Percentiles rank a stretch among this genome's conserved stretches.
phyloP scores from a whole-genome alignment of 2,329 filamentous ascomycete genomes.

The Dendryphion nanum region DNA sequence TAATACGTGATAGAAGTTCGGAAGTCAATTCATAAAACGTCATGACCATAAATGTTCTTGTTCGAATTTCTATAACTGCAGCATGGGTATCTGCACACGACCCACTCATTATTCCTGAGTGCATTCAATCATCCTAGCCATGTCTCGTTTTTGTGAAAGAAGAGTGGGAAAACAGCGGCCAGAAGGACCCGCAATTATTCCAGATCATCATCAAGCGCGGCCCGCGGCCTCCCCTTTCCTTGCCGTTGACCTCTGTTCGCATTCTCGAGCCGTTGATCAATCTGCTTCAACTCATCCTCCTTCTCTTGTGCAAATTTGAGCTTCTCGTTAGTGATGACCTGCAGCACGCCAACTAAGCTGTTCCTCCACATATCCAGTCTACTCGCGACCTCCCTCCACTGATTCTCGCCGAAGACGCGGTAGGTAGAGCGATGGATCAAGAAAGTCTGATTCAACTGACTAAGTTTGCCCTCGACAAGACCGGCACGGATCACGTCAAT shows the following conservation, averaged over 20 bases:
- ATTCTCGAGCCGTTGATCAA: slow-evolving; percentile 62
- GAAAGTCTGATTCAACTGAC: slow-evolving; percentile 89
- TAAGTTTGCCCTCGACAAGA: slow-evolving; percentile 93
- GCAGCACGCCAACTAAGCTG: slow-evolving; percentile 75
- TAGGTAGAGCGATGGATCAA: slow-evolving; percentile 95
- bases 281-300: slow-evolving; percentile 73
- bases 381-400: slow-evolving; percentile 93
- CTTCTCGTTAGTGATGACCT: slow-evolving; percentile 77
- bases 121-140: slow-evolving; percentile 15
- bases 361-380: slow-evolving; percentile 88
- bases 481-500: slow-evolving; percentile 97
- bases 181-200: slow-evolving; percentile 23
- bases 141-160: slow-evolving; percentile 2
- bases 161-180: too few species aligned
- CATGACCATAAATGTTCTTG: neutral
- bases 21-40: too few species aligned
- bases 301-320: slow-evolving; percentile 72
- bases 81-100: too few species aligned
- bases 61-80: neutral
- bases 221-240: slow-evolving; percentile 23
- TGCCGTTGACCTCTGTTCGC: slow-evolving; percentile 24
- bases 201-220: slow-evolving; percentile 35
- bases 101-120: slow-evolving; percentile 22
- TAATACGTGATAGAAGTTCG: too few species aligned
- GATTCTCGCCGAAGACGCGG: slow-evolving; percentile 95